Percentiles rank a stretch among this genome's conserved stretches.
phyloP scores from a whole-genome alignment of 2,329 filamentous ascomycete genomes.

The Pleurostoma richardsiae region DNA sequence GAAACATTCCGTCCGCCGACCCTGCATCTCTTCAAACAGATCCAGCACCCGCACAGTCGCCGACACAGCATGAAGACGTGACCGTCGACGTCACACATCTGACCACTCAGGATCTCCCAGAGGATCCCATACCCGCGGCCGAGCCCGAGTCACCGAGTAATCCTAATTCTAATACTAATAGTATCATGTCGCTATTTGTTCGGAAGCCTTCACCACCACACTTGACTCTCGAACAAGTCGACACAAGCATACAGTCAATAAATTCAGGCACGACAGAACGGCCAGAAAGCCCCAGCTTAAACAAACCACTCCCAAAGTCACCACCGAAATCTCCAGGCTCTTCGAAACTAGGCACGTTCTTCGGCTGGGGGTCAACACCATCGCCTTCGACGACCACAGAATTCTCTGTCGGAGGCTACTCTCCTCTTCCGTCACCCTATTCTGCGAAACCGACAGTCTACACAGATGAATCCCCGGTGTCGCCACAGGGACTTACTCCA shows the following conservation, averaged over 20 bases:
- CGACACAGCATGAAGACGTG: slow-evolving; percentile 35
- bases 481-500: slow-evolving; percentile 30
- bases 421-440: slow-evolving; percentile 46
- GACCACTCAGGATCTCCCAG: slow-evolving; percentile 19
- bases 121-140: slow-evolving; percentile 5
- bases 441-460: slow-evolving; percentile 32
- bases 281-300: slow-evolving; percentile 28
- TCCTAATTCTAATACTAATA: slow-evolving; percentile 29
- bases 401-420: slow-evolving; percentile 41
- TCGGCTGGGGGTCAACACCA: slow-evolving; percentile 43
- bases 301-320: slow-evolving; percentile 52
- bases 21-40: slow-evolving; percentile 38
- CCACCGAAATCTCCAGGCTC: slow-evolving; percentile 50
- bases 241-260: slow-evolving; percentile 19
- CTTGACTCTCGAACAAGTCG: slow-evolving; percentile 41
- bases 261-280: slow-evolving; percentile 12
- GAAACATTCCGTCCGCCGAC: slow-evolving; percentile 33
- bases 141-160: slow-evolving; percentile 19
- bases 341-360: slow-evolving; percentile 45
- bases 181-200: slow-evolving; percentile 42
- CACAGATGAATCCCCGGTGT: slow-evolving; percentile 35
- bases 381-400: slow-evolving; percentile 42
- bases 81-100: slow-evolving; percentile 18
- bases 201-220: slow-evolving; percentile 48
- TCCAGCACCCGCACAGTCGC: slow-evolving; percentile 29